Conservation (phyloP, 148 eudicot genomes). For the Selenicereus undatus region DNA sequence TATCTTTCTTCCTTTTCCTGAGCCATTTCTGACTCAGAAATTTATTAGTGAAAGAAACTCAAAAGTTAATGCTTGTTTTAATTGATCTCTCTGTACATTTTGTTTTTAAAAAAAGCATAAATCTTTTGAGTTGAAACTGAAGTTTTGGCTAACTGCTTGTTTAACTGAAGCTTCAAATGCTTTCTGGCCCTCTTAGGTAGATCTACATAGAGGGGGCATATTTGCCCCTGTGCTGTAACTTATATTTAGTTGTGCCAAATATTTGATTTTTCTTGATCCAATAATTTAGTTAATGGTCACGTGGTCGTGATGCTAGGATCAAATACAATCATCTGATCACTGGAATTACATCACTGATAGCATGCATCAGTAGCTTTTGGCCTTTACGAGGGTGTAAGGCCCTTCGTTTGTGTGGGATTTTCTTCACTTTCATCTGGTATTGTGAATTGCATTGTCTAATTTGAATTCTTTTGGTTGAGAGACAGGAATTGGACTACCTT, state of each 20-base stretch:
- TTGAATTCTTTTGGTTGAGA: constrained; percentile 10
- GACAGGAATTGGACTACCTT: constrained; percentile 84
- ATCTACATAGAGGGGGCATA: not conserved
- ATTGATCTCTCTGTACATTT: not conserved
- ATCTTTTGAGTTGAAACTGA: not conserved
- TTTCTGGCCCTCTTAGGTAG: not conserved
- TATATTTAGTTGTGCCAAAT: not conserved
- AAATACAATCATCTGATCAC: not conserved
- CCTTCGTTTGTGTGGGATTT: not conserved
- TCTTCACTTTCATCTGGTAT: not conserved
- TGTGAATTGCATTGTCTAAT: not conserved
- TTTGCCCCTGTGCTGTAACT: not conserved
- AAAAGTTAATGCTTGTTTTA: not conserved
- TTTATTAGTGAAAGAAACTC: not conserved
- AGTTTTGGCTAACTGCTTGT: not conserved
- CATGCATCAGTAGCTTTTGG: not conserved
- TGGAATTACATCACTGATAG: not conserved
- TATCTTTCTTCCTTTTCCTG: constrained; percentile 4
- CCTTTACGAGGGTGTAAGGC: not conserved
- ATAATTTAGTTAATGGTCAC: not conserved
- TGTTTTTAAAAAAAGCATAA: no score
- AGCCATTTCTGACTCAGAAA: not conserved
- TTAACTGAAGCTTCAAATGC: no score
- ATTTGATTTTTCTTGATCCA: not conserved
- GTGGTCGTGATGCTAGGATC: not conserved